Conservation (phyloP, 2,329 filamentous ascomycete species). For the Annulohypoxylon truncatum region DNA sequence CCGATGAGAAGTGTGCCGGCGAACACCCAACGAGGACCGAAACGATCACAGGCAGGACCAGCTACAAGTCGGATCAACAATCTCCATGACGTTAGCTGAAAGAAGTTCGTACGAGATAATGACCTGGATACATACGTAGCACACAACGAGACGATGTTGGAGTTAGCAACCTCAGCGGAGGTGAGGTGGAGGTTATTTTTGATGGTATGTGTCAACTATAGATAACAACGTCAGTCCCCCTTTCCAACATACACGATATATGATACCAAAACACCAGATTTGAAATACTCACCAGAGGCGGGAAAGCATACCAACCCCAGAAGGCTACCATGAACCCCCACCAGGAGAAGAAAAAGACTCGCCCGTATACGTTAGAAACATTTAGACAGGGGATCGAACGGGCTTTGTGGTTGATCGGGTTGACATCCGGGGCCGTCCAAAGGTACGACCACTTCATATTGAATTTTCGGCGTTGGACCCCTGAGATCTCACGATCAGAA, state of each 20-base stretch:
- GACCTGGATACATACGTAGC: slow-evolving; percentile 65
- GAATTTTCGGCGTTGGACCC: slow-evolving; percentile 1
- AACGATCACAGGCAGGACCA: slow-evolving; percentile 86
- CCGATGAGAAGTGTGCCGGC: slow-evolving; percentile 81
- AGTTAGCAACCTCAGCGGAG: slow-evolving; percentile 81
- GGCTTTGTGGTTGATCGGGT: slow-evolving; percentile 87
- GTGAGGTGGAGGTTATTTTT: slow-evolving; percentile 80
- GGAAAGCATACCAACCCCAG: slow-evolving; percentile 93
- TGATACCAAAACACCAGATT: background rate
- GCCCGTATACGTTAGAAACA: slow-evolving; percentile 80
- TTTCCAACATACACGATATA: slow-evolving; percentile 1
- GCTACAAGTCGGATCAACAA: slow-evolving; percentile 81
- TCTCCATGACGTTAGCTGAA: slow-evolving; percentile 50
- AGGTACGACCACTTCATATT: slow-evolving; percentile 54
- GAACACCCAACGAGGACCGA: slow-evolving; percentile 84
- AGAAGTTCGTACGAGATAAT: slow-evolving; percentile 2
- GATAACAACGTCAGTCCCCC: background rate
- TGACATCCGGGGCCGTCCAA: slow-evolving; percentile 75
- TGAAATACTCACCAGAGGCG: slow-evolving; percentile 73
- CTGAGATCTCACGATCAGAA: background rate
- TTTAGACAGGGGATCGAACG: slow-evolving; percentile 83
- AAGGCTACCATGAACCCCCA: slow-evolving; percentile 72
- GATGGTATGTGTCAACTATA: slow-evolving; percentile 77
- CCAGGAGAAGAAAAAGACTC: slow-evolving; percentile 85
- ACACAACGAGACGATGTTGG: slow-evolving; percentile 85